A percentile compares a stretch with the other conserved stretches of the same genome.
Evolutionary conservation across 208 protist genomes (phyloP).

Genomic region (Crithidia expoeki): DNA sequence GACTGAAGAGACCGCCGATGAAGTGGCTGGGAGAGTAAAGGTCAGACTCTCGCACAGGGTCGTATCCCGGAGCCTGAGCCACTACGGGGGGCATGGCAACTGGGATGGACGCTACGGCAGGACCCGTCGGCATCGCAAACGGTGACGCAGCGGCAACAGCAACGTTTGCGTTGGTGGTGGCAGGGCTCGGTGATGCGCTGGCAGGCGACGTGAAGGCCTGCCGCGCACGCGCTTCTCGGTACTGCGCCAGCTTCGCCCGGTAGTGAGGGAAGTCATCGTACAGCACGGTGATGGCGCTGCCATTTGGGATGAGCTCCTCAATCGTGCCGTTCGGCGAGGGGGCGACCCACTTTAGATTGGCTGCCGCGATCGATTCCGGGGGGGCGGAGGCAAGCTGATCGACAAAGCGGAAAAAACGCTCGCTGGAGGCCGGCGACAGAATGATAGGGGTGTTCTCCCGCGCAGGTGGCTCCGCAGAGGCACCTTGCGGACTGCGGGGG

Average conservation of each 20-base stretch:
- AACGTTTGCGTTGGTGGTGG: neutral
- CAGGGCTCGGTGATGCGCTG: neutral
- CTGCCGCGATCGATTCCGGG: constrained; percentile 50
- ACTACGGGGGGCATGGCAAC: constrained; percentile 20
- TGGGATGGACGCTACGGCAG: constrained; percentile 11
- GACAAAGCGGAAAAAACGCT: constrained; percentile 65
- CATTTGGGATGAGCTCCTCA: constrained; percentile 72
- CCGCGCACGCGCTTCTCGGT: constrained; percentile 39
- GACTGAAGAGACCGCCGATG: constrained; percentile 51
- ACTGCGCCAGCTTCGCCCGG: constrained; percentile 41
- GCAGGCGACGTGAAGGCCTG: neutral
- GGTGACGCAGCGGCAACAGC: neutral
- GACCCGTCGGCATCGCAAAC: neutral
- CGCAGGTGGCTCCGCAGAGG: neutral
- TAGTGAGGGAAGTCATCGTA: constrained; percentile 69
- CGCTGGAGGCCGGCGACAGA: constrained; percentile 37
- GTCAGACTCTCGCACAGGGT: constrained; percentile 38
- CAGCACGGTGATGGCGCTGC: constrained; percentile 41
- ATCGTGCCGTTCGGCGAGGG: constrained; percentile 54
- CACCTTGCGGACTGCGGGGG: neutral
- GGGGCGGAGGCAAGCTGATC: constrained; percentile 48
- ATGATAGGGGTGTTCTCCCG: constrained; percentile 7
- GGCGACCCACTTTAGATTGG: constrained; percentile 67
- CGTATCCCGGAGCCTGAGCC: constrained; percentile 46
- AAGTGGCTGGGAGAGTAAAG: constrained; percentile 66